These are phyloP conservation scores for Aspergillus thermomutatus DNA, from an alignment of 2,329 filamentous ascomycete species.

Conservation along the genomic window DNA sequence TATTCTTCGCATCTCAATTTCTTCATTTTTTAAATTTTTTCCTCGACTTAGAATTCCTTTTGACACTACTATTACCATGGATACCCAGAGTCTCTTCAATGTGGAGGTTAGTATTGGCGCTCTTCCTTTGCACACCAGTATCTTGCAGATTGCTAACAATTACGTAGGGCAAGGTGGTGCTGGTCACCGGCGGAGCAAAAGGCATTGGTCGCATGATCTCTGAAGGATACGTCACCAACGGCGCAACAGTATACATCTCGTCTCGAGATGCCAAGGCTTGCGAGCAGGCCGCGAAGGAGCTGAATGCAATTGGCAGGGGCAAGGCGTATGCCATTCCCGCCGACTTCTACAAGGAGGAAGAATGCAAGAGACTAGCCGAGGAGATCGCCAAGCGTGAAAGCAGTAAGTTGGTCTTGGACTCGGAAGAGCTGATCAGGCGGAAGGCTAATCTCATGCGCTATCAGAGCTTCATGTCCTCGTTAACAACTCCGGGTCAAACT, in stretches of 20 bases:
- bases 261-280: constrained; percentile 51
- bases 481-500: constrained; percentile 54
- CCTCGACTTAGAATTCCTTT: neutral
- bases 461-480: constrained; percentile 48
- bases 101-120: constrained; percentile 50
- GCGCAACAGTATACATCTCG: constrained; percentile 53
- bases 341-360: constrained; percentile 52
- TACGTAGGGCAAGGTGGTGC: constrained; percentile 43
- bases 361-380: constrained; percentile 47
- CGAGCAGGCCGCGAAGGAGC: constrained; percentile 44
- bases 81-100: constrained; percentile 54
- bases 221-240: constrained; percentile 52
- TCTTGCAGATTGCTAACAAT: constrained; percentile 42
- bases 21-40: neutral
- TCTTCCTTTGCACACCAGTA: constrained; percentile 52
- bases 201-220: constrained; percentile 55
- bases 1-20: neutral
- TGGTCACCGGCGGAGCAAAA: constrained; percentile 51
- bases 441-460: constrained; percentile 1
- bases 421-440: neutral
- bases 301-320: constrained; percentile 52
- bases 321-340: constrained; percentile 51
- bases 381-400: constrained; percentile 46
- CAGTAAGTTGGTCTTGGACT: constrained; percentile 51
- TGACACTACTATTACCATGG: constrained; percentile 42